phyloP scores from a whole-genome alignment of 352 stramenopile species.

The Globisporangium paddicum region DNA sequence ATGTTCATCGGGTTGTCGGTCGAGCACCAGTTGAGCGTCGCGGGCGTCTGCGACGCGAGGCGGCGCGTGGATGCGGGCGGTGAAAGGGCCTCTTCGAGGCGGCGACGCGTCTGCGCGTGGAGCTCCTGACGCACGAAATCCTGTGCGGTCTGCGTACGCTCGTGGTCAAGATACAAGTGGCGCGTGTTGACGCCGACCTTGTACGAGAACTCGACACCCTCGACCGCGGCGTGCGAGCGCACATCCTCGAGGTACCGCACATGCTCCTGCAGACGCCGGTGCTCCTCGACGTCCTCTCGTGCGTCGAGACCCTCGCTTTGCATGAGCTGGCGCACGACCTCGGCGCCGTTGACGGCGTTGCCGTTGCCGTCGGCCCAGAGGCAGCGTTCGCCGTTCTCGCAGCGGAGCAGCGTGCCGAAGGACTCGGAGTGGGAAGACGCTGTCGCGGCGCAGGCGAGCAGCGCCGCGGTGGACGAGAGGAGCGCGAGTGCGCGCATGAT shows the following conservation, averaged over 20 bases:
- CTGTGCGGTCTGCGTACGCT: constrained; percentile 26
- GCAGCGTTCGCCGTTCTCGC: constrained; percentile 27
- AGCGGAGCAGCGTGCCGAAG: constrained; percentile 59
- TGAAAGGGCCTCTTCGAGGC: constrained; percentile 10
- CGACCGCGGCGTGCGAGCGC: constrained; percentile 31
- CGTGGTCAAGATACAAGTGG: constrained; percentile 55
- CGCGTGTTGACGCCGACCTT: constrained; percentile 58
- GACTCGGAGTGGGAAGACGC: constrained; percentile 11
- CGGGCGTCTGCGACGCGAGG: constrained; percentile 11
- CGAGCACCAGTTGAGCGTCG: constrained; percentile 70
- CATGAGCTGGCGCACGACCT: constrained; percentile 65
- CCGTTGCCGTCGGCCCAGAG: constrained; percentile 51
- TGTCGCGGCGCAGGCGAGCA: neutral
- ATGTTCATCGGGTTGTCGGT: constrained; percentile 53
- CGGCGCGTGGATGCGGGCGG: constrained; percentile 12
- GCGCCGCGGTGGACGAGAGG: constrained; percentile 4
- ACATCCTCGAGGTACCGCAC: constrained; percentile 70
- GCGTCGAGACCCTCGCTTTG: constrained; percentile 30
- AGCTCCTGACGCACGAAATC: constrained; percentile 63
- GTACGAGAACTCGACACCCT: constrained; percentile 53
- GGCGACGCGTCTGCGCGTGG: constrained; percentile 29
- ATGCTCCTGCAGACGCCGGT: constrained; percentile 50
- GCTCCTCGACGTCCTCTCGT: constrained; percentile 25
- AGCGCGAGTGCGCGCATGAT: constrained; percentile 8
- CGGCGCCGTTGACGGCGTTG: constrained; percentile 23